Percentiles rank a stretch among this genome's conserved stretches.
phyloP scores from a whole-genome alignment of 345 rosid species.

The Citrus mangshanensis region DNA sequence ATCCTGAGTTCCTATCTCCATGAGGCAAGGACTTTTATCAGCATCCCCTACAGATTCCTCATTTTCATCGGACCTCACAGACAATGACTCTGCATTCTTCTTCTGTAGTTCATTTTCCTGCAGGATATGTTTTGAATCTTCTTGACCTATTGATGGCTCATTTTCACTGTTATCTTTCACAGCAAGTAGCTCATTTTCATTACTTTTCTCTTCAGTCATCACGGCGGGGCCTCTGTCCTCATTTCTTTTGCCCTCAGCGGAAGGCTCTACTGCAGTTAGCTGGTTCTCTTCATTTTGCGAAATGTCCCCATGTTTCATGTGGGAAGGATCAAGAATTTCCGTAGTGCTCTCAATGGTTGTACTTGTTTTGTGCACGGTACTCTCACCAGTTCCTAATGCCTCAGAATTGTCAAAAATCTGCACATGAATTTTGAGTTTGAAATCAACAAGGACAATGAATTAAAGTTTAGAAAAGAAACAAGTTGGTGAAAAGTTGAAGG shows the following conservation, averaged over 20 bases:
- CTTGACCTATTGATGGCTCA: slow-evolving; percentile 2
- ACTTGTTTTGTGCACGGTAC: neutral
- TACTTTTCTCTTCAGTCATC: slow-evolving; percentile 2
- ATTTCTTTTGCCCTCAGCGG: neutral
- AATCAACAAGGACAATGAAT: slow-evolving; percentile 4
- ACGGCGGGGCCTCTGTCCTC: neutral
- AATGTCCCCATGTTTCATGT: slow-evolving; percentile 7
- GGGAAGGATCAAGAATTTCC: neutral
- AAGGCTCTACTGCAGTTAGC: slow-evolving; percentile 7
- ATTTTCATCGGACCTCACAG: slow-evolving; percentile 1
- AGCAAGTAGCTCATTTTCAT: neutral
- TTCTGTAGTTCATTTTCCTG: slow-evolving; percentile 2
- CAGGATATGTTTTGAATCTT: neutral
- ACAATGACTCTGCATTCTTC: neutral
- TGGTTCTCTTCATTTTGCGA: neutral
- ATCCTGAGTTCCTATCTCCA: slow-evolving; percentile 7
- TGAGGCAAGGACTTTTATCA: neutral
- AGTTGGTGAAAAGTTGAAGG: neutral
- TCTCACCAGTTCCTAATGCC: slow-evolving; percentile 4
- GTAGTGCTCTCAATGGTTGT: slow-evolving; percentile 8
- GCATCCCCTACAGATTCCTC: neutral
- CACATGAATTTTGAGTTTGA: neutral
- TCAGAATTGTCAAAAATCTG: slow-evolving; percentile 16
- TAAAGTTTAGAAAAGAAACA: neutral
- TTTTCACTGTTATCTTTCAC: neutral